A percentile compares a stretch with the other conserved stretches of the same genome.
Conservation (phyloP, 345 rosid genomes). For the Syzygium aqueum region DNA sequence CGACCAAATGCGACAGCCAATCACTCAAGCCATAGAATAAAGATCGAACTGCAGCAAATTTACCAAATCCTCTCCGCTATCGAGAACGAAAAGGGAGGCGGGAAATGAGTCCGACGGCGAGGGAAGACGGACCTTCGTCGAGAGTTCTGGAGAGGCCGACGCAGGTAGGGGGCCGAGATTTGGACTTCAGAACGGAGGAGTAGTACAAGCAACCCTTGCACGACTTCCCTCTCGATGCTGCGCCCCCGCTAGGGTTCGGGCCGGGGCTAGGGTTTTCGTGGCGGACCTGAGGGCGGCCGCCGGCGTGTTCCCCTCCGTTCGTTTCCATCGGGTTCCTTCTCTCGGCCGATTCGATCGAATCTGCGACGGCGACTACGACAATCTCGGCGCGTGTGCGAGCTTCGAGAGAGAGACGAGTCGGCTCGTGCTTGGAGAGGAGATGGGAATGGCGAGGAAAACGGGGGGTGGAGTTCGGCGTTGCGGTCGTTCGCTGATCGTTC, state of each 20-base stretch:
- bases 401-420: background rate
- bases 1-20: background rate
- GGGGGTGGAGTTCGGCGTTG: background rate
- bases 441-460: background rate
- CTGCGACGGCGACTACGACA: background rate
- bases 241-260: slow-evolving; percentile 2
- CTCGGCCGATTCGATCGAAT: background rate
- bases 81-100: no score
- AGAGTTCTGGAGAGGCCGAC: slow-evolving; percentile 33
- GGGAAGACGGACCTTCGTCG: slow-evolving; percentile 16
- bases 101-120: no score
- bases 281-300: background rate
- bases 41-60: background rate
- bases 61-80: background rate
- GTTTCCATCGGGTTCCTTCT: background rate
- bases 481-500: background rate
- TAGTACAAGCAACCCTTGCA: slow-evolving; percentile 42
- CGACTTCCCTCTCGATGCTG: slow-evolving; percentile 18
- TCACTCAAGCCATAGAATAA: background rate
- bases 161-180: slow-evolving; percentile 28
- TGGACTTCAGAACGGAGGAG: slow-evolving; percentile 24
- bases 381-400: background rate
- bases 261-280: background rate
- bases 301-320: background rate
- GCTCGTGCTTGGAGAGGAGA: background rate